A percentile compares a stretch with the other conserved stretches of the same genome.
phyloP scores from a whole-genome alignment of 2,329 filamentous ascomycete species.

The Akanthomyces dipterigenus region DNA sequence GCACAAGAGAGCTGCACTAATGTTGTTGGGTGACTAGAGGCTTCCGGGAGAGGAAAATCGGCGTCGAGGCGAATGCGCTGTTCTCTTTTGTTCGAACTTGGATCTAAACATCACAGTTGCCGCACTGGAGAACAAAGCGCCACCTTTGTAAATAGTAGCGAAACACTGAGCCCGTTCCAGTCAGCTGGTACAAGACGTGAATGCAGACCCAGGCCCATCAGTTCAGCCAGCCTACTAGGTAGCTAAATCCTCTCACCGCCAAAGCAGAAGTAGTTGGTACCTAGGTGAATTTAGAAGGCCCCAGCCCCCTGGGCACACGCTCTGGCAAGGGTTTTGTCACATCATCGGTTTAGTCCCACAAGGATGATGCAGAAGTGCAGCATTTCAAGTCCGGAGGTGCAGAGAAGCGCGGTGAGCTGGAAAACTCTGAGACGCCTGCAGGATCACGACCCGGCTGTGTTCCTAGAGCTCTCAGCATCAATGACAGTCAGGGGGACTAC shows the following conservation, averaged over 20 bases:
- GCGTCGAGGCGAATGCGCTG: neutral
- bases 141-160: too few relatives aligned
- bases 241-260: conserved; percentile 1
- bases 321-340: neutral
- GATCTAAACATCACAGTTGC: neutral
- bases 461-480: neutral
- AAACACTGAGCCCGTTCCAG: too few relatives aligned
- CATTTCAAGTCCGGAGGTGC: neutral
- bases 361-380: neutral
- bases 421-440: neutral
- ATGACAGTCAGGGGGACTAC: too few relatives aligned
- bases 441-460: neutral
- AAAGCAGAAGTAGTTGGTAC: neutral
- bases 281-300: neutral
- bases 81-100: neutral
- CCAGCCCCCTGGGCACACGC: neutral
- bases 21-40: neutral
- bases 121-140: too few relatives aligned
- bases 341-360: neutral
- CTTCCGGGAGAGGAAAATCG: neutral
- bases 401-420: neutral
- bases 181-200: neutral
- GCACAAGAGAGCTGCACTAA: neutral
- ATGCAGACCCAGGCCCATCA: neutral
- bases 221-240: neutral